Conservation (phyloP, 169 alveolate species). For the Plasmodium cynomolgi region DNA sequence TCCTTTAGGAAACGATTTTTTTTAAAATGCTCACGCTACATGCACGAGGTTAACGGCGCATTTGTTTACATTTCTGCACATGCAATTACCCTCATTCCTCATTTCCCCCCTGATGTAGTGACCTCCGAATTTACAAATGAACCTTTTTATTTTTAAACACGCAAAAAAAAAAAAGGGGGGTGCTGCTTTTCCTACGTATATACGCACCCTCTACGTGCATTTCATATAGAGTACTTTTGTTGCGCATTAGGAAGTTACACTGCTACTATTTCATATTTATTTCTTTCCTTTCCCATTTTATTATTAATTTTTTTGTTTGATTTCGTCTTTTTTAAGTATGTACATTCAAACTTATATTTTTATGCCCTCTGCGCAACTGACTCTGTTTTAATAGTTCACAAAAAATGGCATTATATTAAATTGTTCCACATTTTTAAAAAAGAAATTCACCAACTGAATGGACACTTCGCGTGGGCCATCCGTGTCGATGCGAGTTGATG, state of each 20-base stretch:
- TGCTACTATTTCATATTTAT: background rate
- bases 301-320: constrained; percentile 1
- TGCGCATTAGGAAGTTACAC: background rate
- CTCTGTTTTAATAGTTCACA: background rate
- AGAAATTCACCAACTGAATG: background rate
- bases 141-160: background rate
- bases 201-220: background rate
- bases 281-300: background rate
- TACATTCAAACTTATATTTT: background rate
- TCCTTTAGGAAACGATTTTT: background rate
- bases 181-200: background rate
- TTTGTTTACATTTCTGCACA: background rate
- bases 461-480: background rate
- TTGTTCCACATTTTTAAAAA: background rate
- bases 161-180: background rate
- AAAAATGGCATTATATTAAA: background rate
- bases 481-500: background rate
- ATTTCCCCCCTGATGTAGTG: background rate
- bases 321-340: background rate
- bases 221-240: background rate
- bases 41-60: background rate
- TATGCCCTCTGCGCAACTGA: background rate
- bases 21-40: background rate
- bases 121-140: background rate
- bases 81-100: background rate